Conservation (phyloP, 139 green algal species). For the Picochlorum sp. region DNA sequence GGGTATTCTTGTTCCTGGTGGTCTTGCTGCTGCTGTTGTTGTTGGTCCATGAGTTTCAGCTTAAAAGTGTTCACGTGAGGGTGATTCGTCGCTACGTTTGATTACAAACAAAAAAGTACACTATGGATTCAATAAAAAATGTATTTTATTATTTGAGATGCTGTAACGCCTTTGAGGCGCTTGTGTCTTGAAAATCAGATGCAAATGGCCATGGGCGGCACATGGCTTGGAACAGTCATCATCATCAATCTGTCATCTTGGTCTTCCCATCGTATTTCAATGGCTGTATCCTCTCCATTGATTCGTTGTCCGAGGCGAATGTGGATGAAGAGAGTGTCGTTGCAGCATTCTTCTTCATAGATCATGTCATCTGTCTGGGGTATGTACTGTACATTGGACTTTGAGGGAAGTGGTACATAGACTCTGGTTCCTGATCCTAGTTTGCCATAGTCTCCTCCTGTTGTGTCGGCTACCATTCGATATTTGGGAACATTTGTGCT, state of each 20-base stretch:
- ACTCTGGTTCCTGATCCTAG: conserved; percentile 1
- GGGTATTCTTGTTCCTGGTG: background rate
- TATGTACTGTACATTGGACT: background rate
- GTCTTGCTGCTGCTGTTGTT: too few relatives aligned
- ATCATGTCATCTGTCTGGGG: background rate
- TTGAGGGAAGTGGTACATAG: background rate
- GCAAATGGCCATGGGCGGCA: background rate
- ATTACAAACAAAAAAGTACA: too few relatives aligned
- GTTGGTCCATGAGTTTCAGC: too few relatives aligned
- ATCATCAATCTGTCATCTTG: background rate
- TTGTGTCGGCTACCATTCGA: background rate
- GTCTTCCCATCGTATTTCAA: background rate
- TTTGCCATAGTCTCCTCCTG: conserved; percentile 1
- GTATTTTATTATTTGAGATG: background rate
- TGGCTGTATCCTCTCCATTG: background rate
- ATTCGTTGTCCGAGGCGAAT: background rate
- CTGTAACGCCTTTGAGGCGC: background rate
- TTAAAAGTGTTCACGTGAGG: too few relatives aligned
- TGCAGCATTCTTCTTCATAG: conserved; percentile 1
- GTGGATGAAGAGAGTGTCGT: background rate
- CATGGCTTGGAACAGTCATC: background rate
- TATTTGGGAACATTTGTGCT: background rate
- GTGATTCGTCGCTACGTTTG: too few relatives aligned
- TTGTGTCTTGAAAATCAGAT: background rate
- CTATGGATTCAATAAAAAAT: too few relatives aligned